Evolutionary conservation across 192 early-diverging fungal genomes (phyloP), one percentile per base, ranked within the genome.

Genomic region (Backusella sp.): DNA sequence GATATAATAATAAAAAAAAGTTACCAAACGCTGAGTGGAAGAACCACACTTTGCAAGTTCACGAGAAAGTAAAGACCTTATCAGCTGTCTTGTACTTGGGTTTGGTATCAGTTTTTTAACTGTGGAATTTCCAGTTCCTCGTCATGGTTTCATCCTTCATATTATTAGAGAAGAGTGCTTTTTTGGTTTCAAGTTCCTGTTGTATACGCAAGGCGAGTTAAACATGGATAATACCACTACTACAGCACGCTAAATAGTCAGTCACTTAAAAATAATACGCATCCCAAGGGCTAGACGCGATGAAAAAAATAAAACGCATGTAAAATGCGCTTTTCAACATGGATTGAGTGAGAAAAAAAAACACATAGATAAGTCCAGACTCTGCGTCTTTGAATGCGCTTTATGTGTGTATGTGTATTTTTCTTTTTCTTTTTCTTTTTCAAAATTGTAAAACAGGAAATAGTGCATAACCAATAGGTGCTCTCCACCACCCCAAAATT

Each of bases 131-230:
- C 82, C 5, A 87, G 35, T 62, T 87, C 86, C 1, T 70, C 74
- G 0, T 75, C 30, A 30, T n/a, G n/a, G 84, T 85, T 19, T 84
- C 84, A 53, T 87, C 84, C 30, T 84, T 83, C 21, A 83, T 73
- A 26, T 76, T 82, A 21, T 76, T 71, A 41, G 81, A 73, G 65
- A 87, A 85, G n/a, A 87, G 37, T 5, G 86, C 80, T 42, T 80
- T 75, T 14, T 81, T 83, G 2, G 86, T 83, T 44, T 83, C 82
- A 19, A 87, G 72, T 77, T 87, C 86, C 83, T 84, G 53, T 35
- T 59, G 35, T 35, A 59, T 59, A 59, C 26, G 7, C 0, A 44
- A 44, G 14, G 2, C 32, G 15, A 56, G 42, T 26, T 17, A 66
- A 32, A 32, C 32, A 32, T 32, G 32, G 32, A 32, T 32, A 32